These are phyloP conservation scores for Nakazawaea peltata DNA, from an alignment of 805 yeast genomes.

Conservation along the genomic window DNA sequence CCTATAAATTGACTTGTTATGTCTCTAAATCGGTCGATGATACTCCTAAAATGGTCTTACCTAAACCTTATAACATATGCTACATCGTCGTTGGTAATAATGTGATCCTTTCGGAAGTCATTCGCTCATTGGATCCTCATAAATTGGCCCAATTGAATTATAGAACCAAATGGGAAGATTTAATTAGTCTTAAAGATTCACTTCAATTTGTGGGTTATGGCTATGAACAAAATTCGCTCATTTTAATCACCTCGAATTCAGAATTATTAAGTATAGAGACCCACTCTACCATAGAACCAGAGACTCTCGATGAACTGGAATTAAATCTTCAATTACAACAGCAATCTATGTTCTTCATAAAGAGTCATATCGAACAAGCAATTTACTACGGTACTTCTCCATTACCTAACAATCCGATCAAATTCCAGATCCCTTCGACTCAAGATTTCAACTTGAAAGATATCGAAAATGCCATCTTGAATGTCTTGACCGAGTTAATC, in stretches of 20 bases:
- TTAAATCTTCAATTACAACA: slow-evolving; percentile 10
- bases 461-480: slow-evolving; percentile 41
- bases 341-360: slow-evolving; percentile 31
- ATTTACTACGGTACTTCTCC: slow-evolving; percentile 46
- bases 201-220: slow-evolving; percentile 55
- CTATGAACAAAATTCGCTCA: slow-evolving; percentile 11
- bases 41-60: slow-evolving; percentile 45
- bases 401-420: slow-evolving; percentile 31
- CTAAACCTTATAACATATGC: slow-evolving; percentile 39
- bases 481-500: slow-evolving; percentile 45
- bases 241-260: slow-evolving; percentile 35
- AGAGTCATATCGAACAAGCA: slow-evolving; percentile 79
- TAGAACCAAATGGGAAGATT: slow-evolving; percentile 73
- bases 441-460: slow-evolving; percentile 35
- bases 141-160: slow-evolving; percentile 19
- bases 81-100: slow-evolving; percentile 53
- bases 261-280: slow-evolving; percentile 61
- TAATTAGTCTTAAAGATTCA: slow-evolving; percentile 45
- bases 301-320: slow-evolving; percentile 13
- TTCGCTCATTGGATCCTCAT: slow-evolving; percentile 27
- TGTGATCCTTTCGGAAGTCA: slow-evolving; percentile 58
- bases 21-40: slow-evolving; percentile 18
- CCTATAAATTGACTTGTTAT: slow-evolving; percentile 55
- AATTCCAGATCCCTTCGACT: slow-evolving; percentile 28
- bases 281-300: slow-evolving; percentile 17